Percentiles rank a stretch among this genome's conserved stretches.
Conservation (phyloP, 208 protist species). For the Phytomonas serpens region DNA sequence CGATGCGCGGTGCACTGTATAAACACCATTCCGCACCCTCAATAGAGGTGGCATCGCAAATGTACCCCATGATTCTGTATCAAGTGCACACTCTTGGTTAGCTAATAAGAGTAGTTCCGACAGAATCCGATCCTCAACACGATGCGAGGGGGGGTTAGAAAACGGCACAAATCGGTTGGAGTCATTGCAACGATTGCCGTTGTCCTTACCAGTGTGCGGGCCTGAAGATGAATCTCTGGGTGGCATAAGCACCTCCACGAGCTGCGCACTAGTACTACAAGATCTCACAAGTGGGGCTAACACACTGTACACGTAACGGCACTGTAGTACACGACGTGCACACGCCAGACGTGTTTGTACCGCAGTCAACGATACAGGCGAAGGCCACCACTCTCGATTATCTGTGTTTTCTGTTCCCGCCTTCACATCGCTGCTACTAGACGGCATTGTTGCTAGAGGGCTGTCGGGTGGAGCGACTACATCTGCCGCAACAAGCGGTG, state of each 20-base stretch:
- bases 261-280: conserved; percentile 16
- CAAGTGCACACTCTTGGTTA: conserved; percentile 19
- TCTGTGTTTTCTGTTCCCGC: not conserved
- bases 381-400: conserved; percentile 13
- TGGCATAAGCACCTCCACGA: conserved; percentile 12
- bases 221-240: not conserved
- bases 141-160: conserved; percentile 13
- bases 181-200: not conserved
- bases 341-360: conserved; percentile 28
- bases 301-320: conserved; percentile 23
- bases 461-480: not conserved
- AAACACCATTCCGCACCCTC: conserved; percentile 43
- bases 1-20: conserved; percentile 36
- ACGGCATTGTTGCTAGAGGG: not conserved
- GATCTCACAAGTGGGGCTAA: conserved; percentile 28
- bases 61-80: conserved; percentile 44
- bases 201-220: not conserved
- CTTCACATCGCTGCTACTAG: not conserved
- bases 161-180: conserved; percentile 7
- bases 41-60: conserved; percentile 29
- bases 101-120: conserved; percentile 22
- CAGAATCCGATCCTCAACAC: conserved; percentile 25
- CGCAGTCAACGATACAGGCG: conserved; percentile 20
- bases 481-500: conserved; percentile 22
- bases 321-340: conserved; percentile 38